Percentiles rank a stretch among this genome's conserved stretches.
phyloP scores from a whole-genome alignment of 139 green algal genomes.

The Chloropicon primus region DNA sequence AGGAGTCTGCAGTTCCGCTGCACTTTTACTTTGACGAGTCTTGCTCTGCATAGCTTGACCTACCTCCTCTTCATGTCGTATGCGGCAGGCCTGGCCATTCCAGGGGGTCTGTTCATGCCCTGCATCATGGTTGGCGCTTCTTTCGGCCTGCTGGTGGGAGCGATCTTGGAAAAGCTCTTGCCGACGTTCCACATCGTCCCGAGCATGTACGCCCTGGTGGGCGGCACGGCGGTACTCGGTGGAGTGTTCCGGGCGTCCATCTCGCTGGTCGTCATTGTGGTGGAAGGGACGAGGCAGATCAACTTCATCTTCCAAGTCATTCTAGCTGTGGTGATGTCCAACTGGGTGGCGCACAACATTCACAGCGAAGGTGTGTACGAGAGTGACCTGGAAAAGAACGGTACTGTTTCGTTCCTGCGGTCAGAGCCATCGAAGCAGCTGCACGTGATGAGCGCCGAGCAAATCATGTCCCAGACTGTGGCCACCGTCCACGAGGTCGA shows the following conservation, averaged over 20 bases:
- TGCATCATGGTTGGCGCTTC: constrained; percentile 55
- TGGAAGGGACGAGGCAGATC: constrained; percentile 53
- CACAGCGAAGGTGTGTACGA: constrained; percentile 78
- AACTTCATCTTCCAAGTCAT: constrained; percentile 77
- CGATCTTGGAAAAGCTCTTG: constrained; percentile 39
- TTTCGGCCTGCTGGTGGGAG: constrained; percentile 47
- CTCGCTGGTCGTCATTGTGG: constrained; percentile 76
- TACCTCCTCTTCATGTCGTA: constrained; percentile 71
- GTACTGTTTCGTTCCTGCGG: constrained; percentile 53
- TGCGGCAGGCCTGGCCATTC: constrained; percentile 52
- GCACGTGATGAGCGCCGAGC: constrained; percentile 28
- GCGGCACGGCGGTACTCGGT: constrained; percentile 58
- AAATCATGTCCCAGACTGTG: constrained; percentile 45
- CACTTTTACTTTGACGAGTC: constrained; percentile 37
- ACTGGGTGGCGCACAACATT: constrained; percentile 62
- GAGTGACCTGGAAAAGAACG: constrained; percentile 63
- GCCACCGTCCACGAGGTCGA: constrained; percentile 31
- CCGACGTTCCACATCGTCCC: constrained; percentile 39
- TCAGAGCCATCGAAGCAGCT: constrained; percentile 56
- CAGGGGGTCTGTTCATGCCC: constrained; percentile 84
- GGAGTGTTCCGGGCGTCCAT: constrained; percentile 78
- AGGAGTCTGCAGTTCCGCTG: background rate
- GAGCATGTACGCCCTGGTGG: constrained; percentile 67
- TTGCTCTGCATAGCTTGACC: constrained; percentile 34
- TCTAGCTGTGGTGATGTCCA: constrained; percentile 54